Conservation (phyloP, 1,139 yeast species). For the Scheffersomyces lignicola region DNA sequence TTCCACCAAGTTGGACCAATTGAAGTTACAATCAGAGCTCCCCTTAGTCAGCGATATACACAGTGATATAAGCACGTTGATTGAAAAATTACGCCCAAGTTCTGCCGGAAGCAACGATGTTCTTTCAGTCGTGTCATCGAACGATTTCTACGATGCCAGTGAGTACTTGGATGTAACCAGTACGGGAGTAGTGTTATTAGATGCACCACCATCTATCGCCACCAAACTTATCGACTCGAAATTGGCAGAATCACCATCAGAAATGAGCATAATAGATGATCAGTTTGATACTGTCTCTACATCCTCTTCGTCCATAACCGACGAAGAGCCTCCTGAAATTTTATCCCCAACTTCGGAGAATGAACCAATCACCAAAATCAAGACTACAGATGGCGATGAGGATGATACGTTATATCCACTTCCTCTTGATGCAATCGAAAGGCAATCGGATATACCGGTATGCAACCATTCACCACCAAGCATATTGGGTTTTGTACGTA, state of each 20-base stretch:
- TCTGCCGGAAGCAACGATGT: constrained; percentile 19
- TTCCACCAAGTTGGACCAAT: constrained; percentile 23
- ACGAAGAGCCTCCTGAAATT: constrained; percentile 8
- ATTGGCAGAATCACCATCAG: constrained; percentile 8
- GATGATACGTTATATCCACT: constrained; percentile 60
- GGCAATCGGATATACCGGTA: constrained; percentile 62
- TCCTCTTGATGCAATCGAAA: constrained; percentile 48
- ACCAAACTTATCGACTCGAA: background rate
- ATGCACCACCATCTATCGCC: constrained; percentile 6
- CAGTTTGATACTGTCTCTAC: constrained; percentile 11
- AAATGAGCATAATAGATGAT: constrained; percentile 11
- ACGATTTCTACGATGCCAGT: constrained; percentile 67
- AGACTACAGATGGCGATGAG: constrained; percentile 14
- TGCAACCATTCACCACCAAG: constrained; percentile 78
- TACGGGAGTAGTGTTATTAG: constrained; percentile 38
- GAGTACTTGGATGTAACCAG: constrained; percentile 47
- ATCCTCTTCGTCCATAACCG: constrained; percentile 12
- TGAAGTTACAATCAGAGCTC: constrained; percentile 16
- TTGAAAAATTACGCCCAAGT: constrained; percentile 7
- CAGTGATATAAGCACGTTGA: constrained; percentile 11
- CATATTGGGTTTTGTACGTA: constrained; percentile 72
- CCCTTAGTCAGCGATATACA: constrained; percentile 13
- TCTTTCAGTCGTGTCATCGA: constrained; percentile 29
- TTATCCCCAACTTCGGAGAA: constrained; percentile 1
- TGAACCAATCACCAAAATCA: constrained; percentile 3